Conservation (phyloP, 768 basidiomycete genomes). For the Trametes coccinea region DNA sequence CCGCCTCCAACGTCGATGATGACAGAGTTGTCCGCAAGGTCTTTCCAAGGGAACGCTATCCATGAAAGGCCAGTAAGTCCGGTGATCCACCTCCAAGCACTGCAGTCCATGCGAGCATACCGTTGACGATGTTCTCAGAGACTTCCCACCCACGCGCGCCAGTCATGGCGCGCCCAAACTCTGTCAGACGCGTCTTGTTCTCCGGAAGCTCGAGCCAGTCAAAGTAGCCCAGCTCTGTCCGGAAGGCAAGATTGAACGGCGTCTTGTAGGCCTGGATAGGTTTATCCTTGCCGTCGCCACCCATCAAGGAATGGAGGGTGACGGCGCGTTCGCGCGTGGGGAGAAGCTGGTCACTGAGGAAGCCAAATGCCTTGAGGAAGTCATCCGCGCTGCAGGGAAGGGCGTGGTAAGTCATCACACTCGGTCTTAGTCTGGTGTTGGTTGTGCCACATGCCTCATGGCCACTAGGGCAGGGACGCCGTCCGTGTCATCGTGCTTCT, state of each 20-base stretch:
- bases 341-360: slow-evolving; percentile 15
- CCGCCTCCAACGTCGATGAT: slow-evolving; percentile 25
- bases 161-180: slow-evolving; percentile 72
- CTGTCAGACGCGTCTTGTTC: slow-evolving; percentile 45
- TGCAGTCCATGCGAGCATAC: neutral
- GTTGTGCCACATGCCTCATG: slow-evolving; percentile 48
- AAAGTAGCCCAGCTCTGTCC: slow-evolving; percentile 12
- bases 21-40: slow-evolving; percentile 12
- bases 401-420: neutral
- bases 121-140: slow-evolving; percentile 5
- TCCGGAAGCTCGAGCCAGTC: slow-evolving; percentile 65
- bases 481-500: slow-evolving; percentile 64
- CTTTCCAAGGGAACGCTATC: slow-evolving; percentile 22
- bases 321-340: slow-evolving; percentile 7
- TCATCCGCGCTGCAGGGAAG: slow-evolving; percentile 1
- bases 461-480: slow-evolving; percentile 70
- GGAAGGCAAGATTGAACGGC: slow-evolving; percentile 14
- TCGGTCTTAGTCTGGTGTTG: too few species aligned
- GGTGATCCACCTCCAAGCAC: too few species aligned
- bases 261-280: neutral
- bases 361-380: slow-evolving; percentile 4
- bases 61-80: neutral
- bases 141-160: slow-evolving; percentile 46
- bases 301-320: neutral
- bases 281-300: neutral